Percentiles rank a stretch among this genome's conserved stretches.
Conservation (phyloP, 1,284 basidiomycete genomes). For the Violaceomyces palustris region DNA sequence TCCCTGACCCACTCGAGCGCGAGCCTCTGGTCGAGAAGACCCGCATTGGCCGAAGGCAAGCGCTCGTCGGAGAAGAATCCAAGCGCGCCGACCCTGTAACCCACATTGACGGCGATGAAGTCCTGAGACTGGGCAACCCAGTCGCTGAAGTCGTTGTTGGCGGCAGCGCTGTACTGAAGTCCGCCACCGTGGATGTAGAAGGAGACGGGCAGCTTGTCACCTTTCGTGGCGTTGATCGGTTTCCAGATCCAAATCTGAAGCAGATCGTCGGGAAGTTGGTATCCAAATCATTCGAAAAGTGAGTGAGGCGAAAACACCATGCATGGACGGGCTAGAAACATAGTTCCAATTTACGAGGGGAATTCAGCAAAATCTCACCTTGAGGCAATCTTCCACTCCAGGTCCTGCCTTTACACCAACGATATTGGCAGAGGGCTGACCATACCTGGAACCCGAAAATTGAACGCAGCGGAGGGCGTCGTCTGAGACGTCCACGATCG, state of each 20-base stretch:
- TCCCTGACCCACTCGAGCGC: slow-evolving; percentile 28
- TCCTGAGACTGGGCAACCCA: too few species aligned
- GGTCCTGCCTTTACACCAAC: too few species aligned
- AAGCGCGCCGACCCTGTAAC: slow-evolving; percentile 57
- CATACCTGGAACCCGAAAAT: too few species aligned
- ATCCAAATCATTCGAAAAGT: slow-evolving; percentile 10
- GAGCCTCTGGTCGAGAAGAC: slow-evolving; percentile 24
- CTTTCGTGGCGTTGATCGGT: slow-evolving; percentile 7
- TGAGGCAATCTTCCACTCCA: too few species aligned
- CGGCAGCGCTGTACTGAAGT: slow-evolving; percentile 19
- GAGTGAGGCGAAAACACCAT: too few species aligned
- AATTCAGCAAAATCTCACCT: too few species aligned
- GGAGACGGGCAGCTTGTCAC: slow-evolving; percentile 19
- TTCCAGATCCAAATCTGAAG: slow-evolving; percentile 9
- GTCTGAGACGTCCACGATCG: slow-evolving; percentile 9
- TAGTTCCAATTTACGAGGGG: too few species aligned
- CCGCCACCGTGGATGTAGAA: slow-evolving; percentile 15
- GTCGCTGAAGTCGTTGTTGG: slow-evolving; percentile 22
- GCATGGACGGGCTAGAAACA: too few species aligned
- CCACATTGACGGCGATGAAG: slow-evolving; percentile 56
- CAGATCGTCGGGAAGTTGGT: not conserved
- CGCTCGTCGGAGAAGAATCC: slow-evolving; percentile 29
- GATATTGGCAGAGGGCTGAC: too few species aligned
- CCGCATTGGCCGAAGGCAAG: slow-evolving; percentile 18
- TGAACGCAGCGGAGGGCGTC: too few species aligned